Evolutionary conservation across 345 rosid species (phyloP).

Genomic region (Leavenworthia alabamica): DNA sequence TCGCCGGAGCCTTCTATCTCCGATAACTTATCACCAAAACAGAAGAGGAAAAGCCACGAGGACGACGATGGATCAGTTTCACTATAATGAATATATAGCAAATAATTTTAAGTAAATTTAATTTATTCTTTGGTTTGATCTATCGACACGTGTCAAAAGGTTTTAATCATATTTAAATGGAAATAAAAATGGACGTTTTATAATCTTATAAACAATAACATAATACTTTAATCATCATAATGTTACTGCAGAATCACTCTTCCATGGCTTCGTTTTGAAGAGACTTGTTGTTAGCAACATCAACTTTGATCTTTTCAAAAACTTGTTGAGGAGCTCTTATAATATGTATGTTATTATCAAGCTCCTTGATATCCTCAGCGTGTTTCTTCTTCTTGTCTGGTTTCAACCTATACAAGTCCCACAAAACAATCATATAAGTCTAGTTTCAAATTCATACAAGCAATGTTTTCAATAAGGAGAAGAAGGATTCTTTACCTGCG

Average conservation of each 20-base stretch:
- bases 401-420: conserved; percentile 49
- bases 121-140: not conserved
- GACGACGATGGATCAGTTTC: conserved; percentile 14
- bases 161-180: not conserved
- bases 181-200: not conserved
- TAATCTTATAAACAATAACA: no score
- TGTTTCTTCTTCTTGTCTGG: conserved; percentile 39
- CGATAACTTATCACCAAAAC: not conserved
- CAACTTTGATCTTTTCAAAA: conserved; percentile 47
- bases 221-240: no score
- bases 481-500: conserved; percentile 39
- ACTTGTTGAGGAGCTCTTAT: conserved; percentile 35
- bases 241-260: conserved; percentile 40
- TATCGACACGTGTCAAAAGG: not conserved
- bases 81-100: no score
- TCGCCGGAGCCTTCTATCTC: conserved; percentile 23
- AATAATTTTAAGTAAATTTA: no score
- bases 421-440: not conserved
- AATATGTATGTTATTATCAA: conserved; percentile 39
- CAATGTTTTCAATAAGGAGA: not conserved
- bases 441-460: not conserved
- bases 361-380: conserved; percentile 34
- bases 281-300: conserved; percentile 34
- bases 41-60: conserved; percentile 3
- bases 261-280: conserved; percentile 62